Evolutionary conservation across 371 early-diverging fungal species (phyloP).

Genomic region (Syncephalastrum monosporum): DNA sequence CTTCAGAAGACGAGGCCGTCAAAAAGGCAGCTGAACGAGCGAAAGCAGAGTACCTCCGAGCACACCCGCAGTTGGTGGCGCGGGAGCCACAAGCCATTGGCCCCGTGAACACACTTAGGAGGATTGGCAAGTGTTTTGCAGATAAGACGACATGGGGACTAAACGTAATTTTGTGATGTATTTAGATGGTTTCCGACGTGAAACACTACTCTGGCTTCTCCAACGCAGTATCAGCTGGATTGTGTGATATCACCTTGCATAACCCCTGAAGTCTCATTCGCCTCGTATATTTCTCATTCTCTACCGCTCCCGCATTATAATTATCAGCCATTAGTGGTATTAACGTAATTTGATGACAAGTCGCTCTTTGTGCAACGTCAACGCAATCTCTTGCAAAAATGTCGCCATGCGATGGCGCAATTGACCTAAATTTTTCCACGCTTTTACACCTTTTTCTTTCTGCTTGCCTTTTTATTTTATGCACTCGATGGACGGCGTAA

Average conservation of each 20-base stretch:
- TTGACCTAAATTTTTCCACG: constrained; percentile 5
- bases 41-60: constrained; percentile 44
- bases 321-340: too few relatives aligned
- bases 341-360: too few relatives aligned
- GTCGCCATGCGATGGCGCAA: constrained; percentile 21
- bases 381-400: constrained; percentile 4
- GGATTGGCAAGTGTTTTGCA: constrained; percentile 15
- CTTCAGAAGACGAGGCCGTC: constrained; percentile 51
- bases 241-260: constrained; percentile 9
- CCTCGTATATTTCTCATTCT: too few relatives aligned
- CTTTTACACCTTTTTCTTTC: neutral
- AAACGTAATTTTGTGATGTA: neutral
- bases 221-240: constrained; percentile 19
- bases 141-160: neutral
- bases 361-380: too few relatives aligned
- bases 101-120: constrained; percentile 22
- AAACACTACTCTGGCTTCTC: constrained; percentile 19
- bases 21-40: constrained; percentile 51
- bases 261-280: neutral
- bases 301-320: too few relatives aligned
- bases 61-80: constrained; percentile 38
- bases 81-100: constrained; percentile 26
- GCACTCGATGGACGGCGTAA: neutral
- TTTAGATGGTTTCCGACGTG: constrained; percentile 23
- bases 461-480: constrained; percentile 4